These are phyloP conservation scores for Eragrostis tef DNA, from an alignment of 202 grass and related monocot species.

Conservation along the genomic window DNA sequence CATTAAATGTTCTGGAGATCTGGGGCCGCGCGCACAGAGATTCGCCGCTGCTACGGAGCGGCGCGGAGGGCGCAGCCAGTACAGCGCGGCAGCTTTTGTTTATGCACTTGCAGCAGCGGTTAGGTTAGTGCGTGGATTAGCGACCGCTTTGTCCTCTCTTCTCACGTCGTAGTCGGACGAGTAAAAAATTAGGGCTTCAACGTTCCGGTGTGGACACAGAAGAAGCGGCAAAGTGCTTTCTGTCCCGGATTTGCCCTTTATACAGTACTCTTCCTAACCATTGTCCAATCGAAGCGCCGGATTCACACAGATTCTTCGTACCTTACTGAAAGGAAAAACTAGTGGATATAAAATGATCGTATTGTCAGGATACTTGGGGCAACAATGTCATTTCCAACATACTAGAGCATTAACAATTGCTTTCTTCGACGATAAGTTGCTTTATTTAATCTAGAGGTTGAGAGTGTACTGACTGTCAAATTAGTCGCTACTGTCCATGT, in stretches of 20 bases:
- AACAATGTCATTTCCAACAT: constrained; percentile 19
- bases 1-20: constrained; percentile 68
- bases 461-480: constrained; percentile 20
- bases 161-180: neutral
- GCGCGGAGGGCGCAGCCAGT: constrained; percentile 11
- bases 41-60: constrained; percentile 33
- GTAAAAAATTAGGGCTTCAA: neutral
- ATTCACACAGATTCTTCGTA: neutral
- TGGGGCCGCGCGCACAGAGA: constrained; percentile 61
- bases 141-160: constrained; percentile 33
- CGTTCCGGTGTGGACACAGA: neutral
- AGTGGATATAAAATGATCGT: no score
- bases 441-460: constrained; percentile 32
- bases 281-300: neutral
- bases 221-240: neutral
- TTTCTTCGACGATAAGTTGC: neutral
- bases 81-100: constrained; percentile 49
- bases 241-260: neutral
- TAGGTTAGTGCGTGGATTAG: neutral
- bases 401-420: neutral
- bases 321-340: no score
- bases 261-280: no score
- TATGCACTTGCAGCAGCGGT: neutral
- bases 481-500: constrained; percentile 48
- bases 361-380: no score